Conservation (phyloP, 2,329 filamentous ascomycete genomes). For the Coniochaeta pulveracea region DNA sequence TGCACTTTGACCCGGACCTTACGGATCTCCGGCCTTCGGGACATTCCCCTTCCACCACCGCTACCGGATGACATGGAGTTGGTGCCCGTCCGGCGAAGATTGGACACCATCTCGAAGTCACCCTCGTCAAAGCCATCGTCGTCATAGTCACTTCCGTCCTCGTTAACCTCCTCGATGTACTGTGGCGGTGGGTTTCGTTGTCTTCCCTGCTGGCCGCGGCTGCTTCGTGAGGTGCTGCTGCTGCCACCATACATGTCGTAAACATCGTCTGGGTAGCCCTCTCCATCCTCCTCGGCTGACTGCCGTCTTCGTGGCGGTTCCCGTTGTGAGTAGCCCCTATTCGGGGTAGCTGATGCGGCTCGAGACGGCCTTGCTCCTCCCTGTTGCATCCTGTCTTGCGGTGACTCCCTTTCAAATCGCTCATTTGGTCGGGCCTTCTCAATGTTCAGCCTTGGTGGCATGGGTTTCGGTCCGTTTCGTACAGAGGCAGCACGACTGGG, state of each 20-base stretch:
- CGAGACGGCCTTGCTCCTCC: constrained; percentile 23
- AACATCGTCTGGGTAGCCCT: constrained; percentile 57
- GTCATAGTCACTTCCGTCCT: constrained; percentile 62
- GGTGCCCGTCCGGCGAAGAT: constrained; percentile 32
- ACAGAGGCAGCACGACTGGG: constrained; percentile 49
- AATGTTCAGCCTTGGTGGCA: constrained; percentile 52
- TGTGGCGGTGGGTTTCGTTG: constrained; percentile 23
- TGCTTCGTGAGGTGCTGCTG: constrained; percentile 23
- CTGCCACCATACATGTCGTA: constrained; percentile 50
- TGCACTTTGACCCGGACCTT: constrained; percentile 91
- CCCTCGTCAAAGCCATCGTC: constrained; percentile 61
- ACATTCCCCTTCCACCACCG: constrained; percentile 43
- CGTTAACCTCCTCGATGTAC: constrained; percentile 73
- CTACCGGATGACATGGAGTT: constrained; percentile 30
- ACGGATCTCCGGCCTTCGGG: constrained; percentile 53
- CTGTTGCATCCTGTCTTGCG: constrained; percentile 28
- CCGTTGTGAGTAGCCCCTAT: constrained; percentile 30
- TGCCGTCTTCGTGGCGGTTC: constrained; percentile 20
- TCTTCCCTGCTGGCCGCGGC: constrained; percentile 26
- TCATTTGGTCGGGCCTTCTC: constrained; percentile 40
- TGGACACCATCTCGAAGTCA: constrained; percentile 69
- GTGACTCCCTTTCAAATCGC: constrained; percentile 43
- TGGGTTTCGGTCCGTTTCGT: constrained; percentile 47
- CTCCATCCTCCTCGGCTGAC: constrained; percentile 41
- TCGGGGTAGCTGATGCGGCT: constrained; percentile 30